Evolutionary conservation across 2,329 filamentous ascomycete genomes (phyloP).

Genomic region (Aspergillus udagawae): DNA sequence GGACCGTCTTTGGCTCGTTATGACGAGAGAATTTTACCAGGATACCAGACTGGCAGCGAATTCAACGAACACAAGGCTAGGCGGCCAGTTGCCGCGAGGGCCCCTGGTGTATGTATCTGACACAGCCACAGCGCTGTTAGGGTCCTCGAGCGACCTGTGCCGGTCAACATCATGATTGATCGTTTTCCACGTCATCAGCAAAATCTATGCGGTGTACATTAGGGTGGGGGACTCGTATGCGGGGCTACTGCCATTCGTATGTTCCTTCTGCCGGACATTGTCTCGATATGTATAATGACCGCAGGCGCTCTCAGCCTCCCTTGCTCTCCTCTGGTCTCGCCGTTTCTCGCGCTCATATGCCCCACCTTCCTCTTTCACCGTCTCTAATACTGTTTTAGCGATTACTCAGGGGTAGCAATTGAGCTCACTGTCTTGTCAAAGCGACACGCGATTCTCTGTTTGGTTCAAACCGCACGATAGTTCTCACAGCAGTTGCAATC

Average conservation of each 20-base stretch:
- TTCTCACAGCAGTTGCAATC: background rate
- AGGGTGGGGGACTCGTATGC: constrained; percentile 21
- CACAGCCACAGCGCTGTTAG: constrained; percentile 23
- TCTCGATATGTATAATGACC: constrained; percentile 17
- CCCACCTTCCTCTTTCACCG: constrained; percentile 15
- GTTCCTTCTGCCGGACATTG: constrained; percentile 19
- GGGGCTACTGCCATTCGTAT: constrained; percentile 18
- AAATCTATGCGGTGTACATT: constrained; percentile 17
- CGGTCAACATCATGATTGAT: constrained; percentile 27
- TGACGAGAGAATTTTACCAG: constrained; percentile 11
- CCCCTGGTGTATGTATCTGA: constrained; percentile 18
- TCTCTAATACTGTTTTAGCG: constrained; percentile 2
- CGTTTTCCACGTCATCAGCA: constrained; percentile 29
- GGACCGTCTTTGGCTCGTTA: constrained; percentile 21
- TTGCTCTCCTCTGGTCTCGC: background rate
- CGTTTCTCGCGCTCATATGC: constrained; percentile 6
- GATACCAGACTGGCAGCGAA: constrained; percentile 11
- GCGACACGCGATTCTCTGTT: background rate
- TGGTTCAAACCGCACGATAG: background rate
- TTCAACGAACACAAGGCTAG: constrained; percentile 7
- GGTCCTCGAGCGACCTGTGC: constrained; percentile 21
- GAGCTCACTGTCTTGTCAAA: background rate
- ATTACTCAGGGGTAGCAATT: constrained; percentile 5
- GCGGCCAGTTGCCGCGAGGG: constrained; percentile 7
- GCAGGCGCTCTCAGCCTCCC: constrained; percentile 14